Evolutionary conservation across 306 rosid species (phyloP), one percentile per base, ranked within the genome.

Genomic region (Senna siamea): DNA sequence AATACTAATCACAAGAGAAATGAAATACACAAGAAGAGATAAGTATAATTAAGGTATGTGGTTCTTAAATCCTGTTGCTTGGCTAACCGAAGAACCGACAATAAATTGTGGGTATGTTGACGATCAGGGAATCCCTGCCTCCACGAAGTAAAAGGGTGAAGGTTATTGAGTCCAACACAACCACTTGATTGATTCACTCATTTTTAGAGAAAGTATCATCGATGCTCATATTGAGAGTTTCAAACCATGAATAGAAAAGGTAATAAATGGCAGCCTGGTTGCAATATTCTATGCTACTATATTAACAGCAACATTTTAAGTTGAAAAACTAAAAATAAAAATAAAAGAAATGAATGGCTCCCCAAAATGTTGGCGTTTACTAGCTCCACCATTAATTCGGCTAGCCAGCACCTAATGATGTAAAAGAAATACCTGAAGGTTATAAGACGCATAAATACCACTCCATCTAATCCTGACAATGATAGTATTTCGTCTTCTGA

Each of bases 401-500:
- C 37, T 19, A 37, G 38, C 10, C 37, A 54, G 26, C 12, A 70
- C 26, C 78, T 44, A 34, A 41, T 43, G 55, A 76, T 73, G 43
- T 28, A 37, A 66, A 67, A 46, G 26, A 19, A 60, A 38, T 64
- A 89, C 97, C 97, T 86, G 87, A 92, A 86, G 63, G 93, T 88
- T 50, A 92, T 90, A 26, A 86, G 84, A 55, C 93, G 88, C 87
- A 94, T 85, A 69, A 81, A 94, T 30, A 92, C 93, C 32, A 92
- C 90, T 48, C 88, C 93, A 72, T 94, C 99, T 80, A 94, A 76
- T 41, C 97, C 97, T 2, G 89, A 87, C 40, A 79, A 47, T 28
- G 85, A 69, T 46, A 89, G 76, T 56, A 94, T 75, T 9, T 94
- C 93, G 46, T 92, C 99, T 76, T 94, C 99, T 32, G 99, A 74